Percentiles rank a stretch among this genome's conserved stretches.
Conservation (phyloP, 768 basidiomycete genomes). For the Leccinum truebloodii region DNA sequence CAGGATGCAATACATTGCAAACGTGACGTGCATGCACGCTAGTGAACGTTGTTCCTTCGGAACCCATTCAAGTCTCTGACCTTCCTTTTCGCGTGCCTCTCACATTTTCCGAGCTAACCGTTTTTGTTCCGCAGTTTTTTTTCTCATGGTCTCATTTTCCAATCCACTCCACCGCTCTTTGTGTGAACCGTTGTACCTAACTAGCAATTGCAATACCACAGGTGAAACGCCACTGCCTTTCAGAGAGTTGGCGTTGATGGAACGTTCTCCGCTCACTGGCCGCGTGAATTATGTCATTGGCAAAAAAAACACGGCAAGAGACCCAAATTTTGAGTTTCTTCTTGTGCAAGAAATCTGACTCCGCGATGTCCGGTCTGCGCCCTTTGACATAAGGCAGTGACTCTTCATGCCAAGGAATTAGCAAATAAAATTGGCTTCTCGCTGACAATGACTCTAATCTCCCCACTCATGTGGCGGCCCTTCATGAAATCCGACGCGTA, state of each 20-base stretch:
- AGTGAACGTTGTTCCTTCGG: slow-evolving; percentile 62
- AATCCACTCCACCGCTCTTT: background rate
- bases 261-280: background rate
- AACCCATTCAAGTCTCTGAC: slow-evolving; percentile 86
- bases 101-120: slow-evolving; percentile 17
- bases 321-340: slow-evolving; percentile 5
- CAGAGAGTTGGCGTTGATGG: background rate
- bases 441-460: slow-evolving; percentile 2
- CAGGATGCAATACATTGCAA: slow-evolving; percentile 51
- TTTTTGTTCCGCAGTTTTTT: slow-evolving; percentile 2
- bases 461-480: slow-evolving; percentile 16
- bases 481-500: slow-evolving; percentile 16
- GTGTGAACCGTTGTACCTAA: slow-evolving; percentile 19
- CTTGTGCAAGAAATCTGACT: background rate
- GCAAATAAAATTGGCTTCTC: slow-evolving; percentile 9
- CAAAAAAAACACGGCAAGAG: background rate
- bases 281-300: slow-evolving; percentile 4
- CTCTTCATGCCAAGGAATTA: background rate
- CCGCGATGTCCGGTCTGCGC: background rate
- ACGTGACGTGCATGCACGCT: slow-evolving; percentile 59
- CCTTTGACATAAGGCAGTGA: background rate
- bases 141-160: background rate
- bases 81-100: slow-evolving; percentile 3
- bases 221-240: background rate
- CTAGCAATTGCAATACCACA: slow-evolving; percentile 6